Percentiles rank a stretch among this genome's conserved stretches.
Evolutionary conservation across 2,329 filamentous ascomycete species (phyloP).

Genomic region (Penicillium sp.): DNA sequence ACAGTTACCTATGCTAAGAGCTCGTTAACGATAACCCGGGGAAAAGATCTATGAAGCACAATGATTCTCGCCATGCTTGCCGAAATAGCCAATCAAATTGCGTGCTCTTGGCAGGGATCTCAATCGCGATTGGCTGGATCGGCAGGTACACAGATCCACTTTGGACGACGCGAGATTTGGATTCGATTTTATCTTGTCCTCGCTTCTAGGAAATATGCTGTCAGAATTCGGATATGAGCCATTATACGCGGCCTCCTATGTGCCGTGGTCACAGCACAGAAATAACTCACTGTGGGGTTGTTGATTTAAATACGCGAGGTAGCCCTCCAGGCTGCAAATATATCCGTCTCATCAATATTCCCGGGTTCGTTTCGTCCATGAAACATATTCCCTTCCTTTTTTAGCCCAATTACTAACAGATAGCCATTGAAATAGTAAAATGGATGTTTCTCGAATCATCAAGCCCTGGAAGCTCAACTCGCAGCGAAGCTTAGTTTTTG

Average conservation of each 20-base stretch:
- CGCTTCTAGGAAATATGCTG: background rate
- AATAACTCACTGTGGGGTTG: background rate
- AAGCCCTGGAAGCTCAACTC: constrained; percentile 20
- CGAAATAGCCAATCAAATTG: constrained; percentile 6
- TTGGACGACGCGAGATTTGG: background rate
- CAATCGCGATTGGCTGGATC: constrained; percentile 3
- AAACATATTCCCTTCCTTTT: no score
- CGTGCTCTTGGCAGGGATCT: background rate
- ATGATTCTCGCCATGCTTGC: background rate
- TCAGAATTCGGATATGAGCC: no score
- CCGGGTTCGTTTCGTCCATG: no score
- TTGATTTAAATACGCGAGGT: background rate
- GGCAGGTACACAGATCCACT: background rate
- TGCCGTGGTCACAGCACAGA: background rate
- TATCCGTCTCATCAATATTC: no score
- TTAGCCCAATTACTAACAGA: background rate
- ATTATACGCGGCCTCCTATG: background rate
- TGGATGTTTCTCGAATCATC: constrained; percentile 17
- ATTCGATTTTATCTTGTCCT: background rate
- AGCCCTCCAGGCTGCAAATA: background rate
- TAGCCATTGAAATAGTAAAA: background rate
- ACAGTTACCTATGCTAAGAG: background rate
- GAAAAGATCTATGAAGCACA: constrained; percentile 1
- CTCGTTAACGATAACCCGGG: constrained; percentile 4
- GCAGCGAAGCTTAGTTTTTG: constrained; percentile 8